Base-by-base conservation (phyloP, 768 basidiomycete species). In the Serendipita vermifera region DNA sequence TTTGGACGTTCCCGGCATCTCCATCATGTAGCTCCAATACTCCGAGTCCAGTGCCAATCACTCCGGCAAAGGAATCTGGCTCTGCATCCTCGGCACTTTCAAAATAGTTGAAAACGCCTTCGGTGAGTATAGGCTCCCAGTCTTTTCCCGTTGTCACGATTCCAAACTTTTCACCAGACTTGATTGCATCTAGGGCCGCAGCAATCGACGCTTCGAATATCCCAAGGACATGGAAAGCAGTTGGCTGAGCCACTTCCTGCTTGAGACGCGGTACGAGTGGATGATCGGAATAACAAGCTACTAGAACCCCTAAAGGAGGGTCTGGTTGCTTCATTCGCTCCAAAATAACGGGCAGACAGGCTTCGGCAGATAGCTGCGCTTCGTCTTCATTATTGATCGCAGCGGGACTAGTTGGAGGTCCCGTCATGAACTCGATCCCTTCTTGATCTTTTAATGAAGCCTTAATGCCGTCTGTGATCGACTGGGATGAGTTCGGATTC, bases 121-220 rank as follows among this genome's bases (percentile, higher is more conserved):
- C 59, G 15, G 58, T 60, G 26, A 70, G 58, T 27, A 69, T 60
- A 3, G 26, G 46, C 41, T 69, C 70, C 68, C 70, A 71, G 17
- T 66, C 65, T n/a, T 60, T 60, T 3, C 69, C 70, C 3, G 69
- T 72, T 38, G 70, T 70, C 20, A 72, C 66, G 55, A 71, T 68
- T 9, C 67, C 70, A 56, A 69, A 73, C 15, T 58, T 60, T 29
- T 55, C 33, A 13, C 61, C 64, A 48, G 60, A 55, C 3, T 33
- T 35, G 35, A 66, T 51, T 9, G 66, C 64, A 29, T 67, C 63
- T 26, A 68, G 54, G 5, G 61, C 56, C n/a, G 46, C 27, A 7
- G 57, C 24, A 43, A 70, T 38, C 43, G 64, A 65, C 7, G 70
- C 68, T 56, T 73, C 68, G 60, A 72, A 68, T 54, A 73, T 71